Evolutionary conservation across 176 grass and related monocot species (phyloP).

Genomic region (Phoenix roebelenii): DNA sequence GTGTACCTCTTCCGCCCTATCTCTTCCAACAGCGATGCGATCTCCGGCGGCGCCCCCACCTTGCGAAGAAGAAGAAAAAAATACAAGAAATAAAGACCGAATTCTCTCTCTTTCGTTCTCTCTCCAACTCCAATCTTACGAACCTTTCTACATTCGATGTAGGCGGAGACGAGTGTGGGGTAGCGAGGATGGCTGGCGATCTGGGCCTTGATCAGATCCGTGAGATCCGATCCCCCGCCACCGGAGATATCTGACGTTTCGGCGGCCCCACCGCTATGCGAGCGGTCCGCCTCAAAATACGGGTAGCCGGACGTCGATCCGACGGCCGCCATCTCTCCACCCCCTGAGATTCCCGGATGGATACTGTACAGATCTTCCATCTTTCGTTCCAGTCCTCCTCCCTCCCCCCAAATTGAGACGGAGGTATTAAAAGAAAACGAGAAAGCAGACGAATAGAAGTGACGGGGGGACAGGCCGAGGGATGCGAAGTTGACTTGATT

Average conservation of each 20-base stretch:
- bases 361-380: slow-evolving; percentile 45
- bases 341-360: slow-evolving; percentile 59
- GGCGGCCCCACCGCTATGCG: no score
- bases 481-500: no score
- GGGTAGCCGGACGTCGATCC: neutral
- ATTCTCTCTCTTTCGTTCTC: no score
- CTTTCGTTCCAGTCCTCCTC: no score
- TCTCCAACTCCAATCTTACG: no score
- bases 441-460: no score
- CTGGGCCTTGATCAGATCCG: slow-evolving; percentile 29
- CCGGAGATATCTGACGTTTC: no score
- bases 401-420: neutral
- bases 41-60: slow-evolving; percentile 16
- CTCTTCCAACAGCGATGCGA: slow-evolving; percentile 8
- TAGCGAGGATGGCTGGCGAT: slow-evolving; percentile 16
- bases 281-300: no score
- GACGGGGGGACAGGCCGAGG: no score
- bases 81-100: no score
- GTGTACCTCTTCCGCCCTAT: slow-evolving; percentile 3
- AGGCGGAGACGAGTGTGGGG: neutral
- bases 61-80: slow-evolving; percentile 16
- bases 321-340: slow-evolving; percentile 22
- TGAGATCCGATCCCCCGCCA: slow-evolving; percentile 44
- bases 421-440: no score
- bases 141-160: slow-evolving; percentile 17